A percentile compares a stretch with the other conserved stretches of the same genome.
These are phyloP conservation scores for Exophiala alcalophila DNA, from an alignment of 2,329 filamentous ascomycete species.

Conservation along the genomic window DNA sequence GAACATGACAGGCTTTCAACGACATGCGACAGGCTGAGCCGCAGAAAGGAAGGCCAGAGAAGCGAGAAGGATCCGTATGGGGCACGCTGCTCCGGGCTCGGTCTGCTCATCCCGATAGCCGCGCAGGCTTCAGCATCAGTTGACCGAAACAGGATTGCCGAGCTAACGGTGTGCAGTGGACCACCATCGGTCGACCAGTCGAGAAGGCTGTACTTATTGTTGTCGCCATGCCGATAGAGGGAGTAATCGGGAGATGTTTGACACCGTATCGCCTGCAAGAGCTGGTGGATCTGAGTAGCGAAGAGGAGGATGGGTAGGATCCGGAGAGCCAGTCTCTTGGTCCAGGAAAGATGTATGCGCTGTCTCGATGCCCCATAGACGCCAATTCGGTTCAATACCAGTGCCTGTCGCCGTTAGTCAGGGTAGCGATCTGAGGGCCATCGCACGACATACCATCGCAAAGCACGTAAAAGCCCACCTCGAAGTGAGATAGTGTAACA, in stretches of 20 bases:
- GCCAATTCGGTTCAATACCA: conserved; percentile 84
- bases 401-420: conserved; percentile 53
- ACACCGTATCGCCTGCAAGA: conserved; percentile 85
- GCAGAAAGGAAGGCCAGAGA: conserved; percentile 51
- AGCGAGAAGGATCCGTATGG: conserved; percentile 75
- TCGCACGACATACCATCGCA: conserved; percentile 64
- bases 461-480: conserved; percentile 90
- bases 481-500: conserved; percentile 87
- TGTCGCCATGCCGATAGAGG: conserved; percentile 65
- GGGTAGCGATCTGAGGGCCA: no score
- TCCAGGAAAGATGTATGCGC: conserved; percentile 72
- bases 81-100: conserved; percentile 50
- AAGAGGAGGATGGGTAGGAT: conserved; percentile 69
- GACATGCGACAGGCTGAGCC: conserved; percentile 71
- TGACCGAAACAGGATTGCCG: conserved; percentile 68
- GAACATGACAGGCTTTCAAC: conserved; percentile 85
- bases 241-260: conserved; percentile 77
- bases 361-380: conserved; percentile 89
- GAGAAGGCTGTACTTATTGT: conserved; percentile 62
- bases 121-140: conserved; percentile 72
- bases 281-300: conserved; percentile 61
- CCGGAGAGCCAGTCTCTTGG: conserved; percentile 67
- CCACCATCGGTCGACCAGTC: conserved; percentile 69
- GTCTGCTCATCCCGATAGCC: conserved; percentile 68
- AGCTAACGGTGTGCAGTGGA: conserved; percentile 70